Percentiles rank a stretch among this genome's conserved stretches.
These are phyloP conservation scores for Yamadazyma tumulicola DNA, from an alignment of 805 yeast genomes.

Conservation along the genomic window DNA sequence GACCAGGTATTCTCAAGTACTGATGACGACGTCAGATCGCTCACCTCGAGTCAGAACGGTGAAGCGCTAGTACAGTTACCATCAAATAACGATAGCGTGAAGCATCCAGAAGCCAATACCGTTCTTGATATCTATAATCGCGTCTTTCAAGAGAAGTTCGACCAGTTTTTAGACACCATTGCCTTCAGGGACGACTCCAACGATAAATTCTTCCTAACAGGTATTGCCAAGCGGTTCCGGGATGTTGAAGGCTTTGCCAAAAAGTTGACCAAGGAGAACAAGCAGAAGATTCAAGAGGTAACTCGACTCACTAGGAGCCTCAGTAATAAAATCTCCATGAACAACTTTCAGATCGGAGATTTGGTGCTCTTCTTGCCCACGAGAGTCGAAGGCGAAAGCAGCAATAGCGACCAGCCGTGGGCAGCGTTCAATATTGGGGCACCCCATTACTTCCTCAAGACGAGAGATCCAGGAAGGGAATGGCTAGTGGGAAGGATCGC, in stretches of 20 bases:
- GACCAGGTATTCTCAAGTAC: background rate
- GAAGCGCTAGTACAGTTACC: no score
- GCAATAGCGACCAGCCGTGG: constrained; percentile 59
- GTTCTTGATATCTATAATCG: constrained; percentile 14
- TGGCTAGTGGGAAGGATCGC: constrained; percentile 79
- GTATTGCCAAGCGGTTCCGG: constrained; percentile 67
- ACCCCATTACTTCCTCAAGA: constrained; percentile 70
- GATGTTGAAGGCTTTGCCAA: constrained; percentile 92
- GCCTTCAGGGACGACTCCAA: constrained; percentile 21
- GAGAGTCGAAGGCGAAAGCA: constrained; percentile 30
- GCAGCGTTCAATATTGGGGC: constrained; percentile 91
- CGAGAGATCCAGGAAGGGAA: constrained; percentile 46
- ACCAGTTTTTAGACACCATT: constrained; percentile 11
- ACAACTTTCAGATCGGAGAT: constrained; percentile 68
- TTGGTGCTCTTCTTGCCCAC: constrained; percentile 85
- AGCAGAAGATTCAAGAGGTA: constrained; percentile 46
- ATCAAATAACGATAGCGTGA: constrained; percentile 5
- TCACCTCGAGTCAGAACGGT: constrained; percentile 10
- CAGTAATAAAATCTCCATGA: constrained; percentile 59
- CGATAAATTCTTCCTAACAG: constrained; percentile 33
- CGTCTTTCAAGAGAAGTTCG: constrained; percentile 12
- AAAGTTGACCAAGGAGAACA: constrained; percentile 72
- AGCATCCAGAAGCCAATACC: constrained; percentile 4
- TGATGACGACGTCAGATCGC: constrained; percentile 6
- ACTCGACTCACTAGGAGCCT: constrained; percentile 30